Percentiles rank a stretch among this genome's conserved stretches.
These are phyloP conservation scores for Prosopis cineraria DNA, from an alignment of 306 rosid genomes.

Conservation along the genomic window DNA sequence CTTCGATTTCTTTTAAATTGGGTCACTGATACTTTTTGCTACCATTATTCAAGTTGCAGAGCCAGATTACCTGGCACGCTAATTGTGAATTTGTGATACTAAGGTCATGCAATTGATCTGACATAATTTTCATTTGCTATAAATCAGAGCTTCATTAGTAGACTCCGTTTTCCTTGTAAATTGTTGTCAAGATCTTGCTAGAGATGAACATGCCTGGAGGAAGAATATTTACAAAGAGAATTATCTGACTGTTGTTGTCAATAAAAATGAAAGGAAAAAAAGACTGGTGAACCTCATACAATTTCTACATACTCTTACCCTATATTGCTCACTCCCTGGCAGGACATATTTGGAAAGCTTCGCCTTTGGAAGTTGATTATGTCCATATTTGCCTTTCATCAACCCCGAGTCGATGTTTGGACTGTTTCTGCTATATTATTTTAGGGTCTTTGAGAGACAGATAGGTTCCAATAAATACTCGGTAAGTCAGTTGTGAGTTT, in stretches of 20 bases:
- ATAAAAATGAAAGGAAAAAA: not conserved
- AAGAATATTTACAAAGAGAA: constrained; percentile 25
- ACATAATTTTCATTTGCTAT: not conserved
- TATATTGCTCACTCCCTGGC: constrained; percentile 34
- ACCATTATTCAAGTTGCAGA: not conserved
- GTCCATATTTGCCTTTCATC: constrained; percentile 81
- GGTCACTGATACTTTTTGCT: not conserved
- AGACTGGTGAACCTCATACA: constrained; percentile 1
- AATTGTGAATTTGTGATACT: constrained; percentile 4
- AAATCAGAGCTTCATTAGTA: constrained; percentile 21
- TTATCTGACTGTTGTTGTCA: not conserved
- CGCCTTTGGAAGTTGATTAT: constrained; percentile 80
- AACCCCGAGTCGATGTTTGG: constrained; percentile 97
- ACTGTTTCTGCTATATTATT: constrained; percentile 85
- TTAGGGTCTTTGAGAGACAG: constrained; percentile 98
- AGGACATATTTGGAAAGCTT: constrained; percentile 87
- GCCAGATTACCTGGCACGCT: constrained; percentile 14
- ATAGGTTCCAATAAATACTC: constrained; percentile 95
- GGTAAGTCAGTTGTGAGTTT: constrained; percentile 47
- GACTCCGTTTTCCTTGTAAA: not conserved
- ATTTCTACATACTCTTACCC: constrained; percentile 8
- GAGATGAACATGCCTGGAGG: constrained; percentile 13
- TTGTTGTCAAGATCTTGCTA: constrained; percentile 30
- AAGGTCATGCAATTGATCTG: constrained; percentile 24
- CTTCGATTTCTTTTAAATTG: constrained; percentile 27